Conservation (phyloP, 306 rosid genomes). For the Cicer arietinum region DNA sequence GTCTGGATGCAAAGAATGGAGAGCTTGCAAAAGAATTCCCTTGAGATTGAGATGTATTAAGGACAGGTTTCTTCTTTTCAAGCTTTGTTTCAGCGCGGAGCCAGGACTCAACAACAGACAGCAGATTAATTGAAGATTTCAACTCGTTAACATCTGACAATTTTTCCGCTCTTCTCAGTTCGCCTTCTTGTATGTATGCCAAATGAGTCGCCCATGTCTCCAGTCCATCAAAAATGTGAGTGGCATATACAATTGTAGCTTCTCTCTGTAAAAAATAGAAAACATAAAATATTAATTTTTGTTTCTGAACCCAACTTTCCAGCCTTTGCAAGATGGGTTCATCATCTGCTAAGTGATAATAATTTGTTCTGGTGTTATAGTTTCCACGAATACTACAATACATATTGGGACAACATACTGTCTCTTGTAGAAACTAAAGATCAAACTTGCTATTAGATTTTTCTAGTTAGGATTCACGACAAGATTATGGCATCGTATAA, state of each 20-base stretch:
- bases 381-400: conserved; percentile 10
- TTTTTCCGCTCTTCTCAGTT: conserved; percentile 75
- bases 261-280: conserved; percentile 62
- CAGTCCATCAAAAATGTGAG: conserved; percentile 96
- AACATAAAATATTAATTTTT: conserved; percentile 24
- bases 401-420: background rate
- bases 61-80: conserved; percentile 64
- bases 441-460: conserved; percentile 8
- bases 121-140: conserved; percentile 75
- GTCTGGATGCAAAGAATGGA: conserved; percentile 76
- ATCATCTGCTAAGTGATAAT: conserved; percentile 19
- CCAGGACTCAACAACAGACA: conserved; percentile 92
- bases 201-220: conserved; percentile 97
- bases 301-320: conserved; percentile 34
- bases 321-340: conserved; percentile 37
- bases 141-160: conserved; percentile 73
- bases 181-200: conserved; percentile 94
- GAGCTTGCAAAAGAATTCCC: conserved; percentile 53
- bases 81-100: conserved; percentile 80
- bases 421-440: conserved; percentile 26
- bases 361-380: conserved; percentile 14
- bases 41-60: conserved; percentile 52
- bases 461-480: background rate
- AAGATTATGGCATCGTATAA: background rate
- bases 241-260: conserved; percentile 91